phyloP scores from a whole-genome alignment of 2,329 filamentous ascomycete species.

The Penicillium psychrosexuale region DNA sequence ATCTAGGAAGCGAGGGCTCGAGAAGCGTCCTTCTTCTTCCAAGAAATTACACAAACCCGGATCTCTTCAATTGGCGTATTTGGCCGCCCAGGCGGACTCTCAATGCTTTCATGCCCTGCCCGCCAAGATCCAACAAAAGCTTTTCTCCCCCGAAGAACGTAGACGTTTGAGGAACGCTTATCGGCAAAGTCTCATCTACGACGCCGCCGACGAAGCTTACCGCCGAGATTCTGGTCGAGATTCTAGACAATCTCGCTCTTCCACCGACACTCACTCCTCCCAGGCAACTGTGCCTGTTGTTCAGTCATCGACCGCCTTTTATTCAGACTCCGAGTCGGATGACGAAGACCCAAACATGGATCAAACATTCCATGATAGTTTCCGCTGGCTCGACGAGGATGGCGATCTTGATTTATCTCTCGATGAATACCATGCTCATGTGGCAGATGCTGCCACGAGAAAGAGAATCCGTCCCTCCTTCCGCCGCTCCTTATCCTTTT shows the following conservation, averaged over 20 bases:
- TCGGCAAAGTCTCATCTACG: constrained; percentile 53
- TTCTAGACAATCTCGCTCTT: constrained; percentile 30
- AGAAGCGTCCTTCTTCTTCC: constrained; percentile 17
- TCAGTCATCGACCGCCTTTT: constrained; percentile 25
- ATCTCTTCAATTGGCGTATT: constrained; percentile 36
- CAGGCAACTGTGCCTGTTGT: constrained; percentile 13
- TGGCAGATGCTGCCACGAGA: constrained; percentile 48
- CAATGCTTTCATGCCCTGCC: constrained; percentile 69
- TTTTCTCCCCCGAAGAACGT: constrained; percentile 71
- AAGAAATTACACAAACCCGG: constrained; percentile 35
- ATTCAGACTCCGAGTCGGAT: constrained; percentile 33
- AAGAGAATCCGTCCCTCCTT: constrained; percentile 54
- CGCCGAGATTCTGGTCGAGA: constrained; percentile 40
- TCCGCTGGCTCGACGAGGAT: constrained; percentile 72
- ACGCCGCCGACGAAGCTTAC: constrained; percentile 59
- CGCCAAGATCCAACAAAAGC: constrained; percentile 67
- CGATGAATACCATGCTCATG: constrained; percentile 67
- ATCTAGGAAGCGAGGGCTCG: constrained; percentile 15
- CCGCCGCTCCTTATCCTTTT: constrained; percentile 69
- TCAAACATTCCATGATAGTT: constrained; percentile 62
- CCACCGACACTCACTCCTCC: constrained; percentile 20
- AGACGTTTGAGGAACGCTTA: constrained; percentile 54
- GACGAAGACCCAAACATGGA: constrained; percentile 42
- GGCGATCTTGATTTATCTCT: constrained; percentile 67
- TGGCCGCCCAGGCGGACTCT: constrained; percentile 55